A percentile compares a stretch with the other conserved stretches of the same genome.
phyloP scores from a whole-genome alignment of 1,284 basidiomycete species.

The Blastosporella zonata region DNA sequence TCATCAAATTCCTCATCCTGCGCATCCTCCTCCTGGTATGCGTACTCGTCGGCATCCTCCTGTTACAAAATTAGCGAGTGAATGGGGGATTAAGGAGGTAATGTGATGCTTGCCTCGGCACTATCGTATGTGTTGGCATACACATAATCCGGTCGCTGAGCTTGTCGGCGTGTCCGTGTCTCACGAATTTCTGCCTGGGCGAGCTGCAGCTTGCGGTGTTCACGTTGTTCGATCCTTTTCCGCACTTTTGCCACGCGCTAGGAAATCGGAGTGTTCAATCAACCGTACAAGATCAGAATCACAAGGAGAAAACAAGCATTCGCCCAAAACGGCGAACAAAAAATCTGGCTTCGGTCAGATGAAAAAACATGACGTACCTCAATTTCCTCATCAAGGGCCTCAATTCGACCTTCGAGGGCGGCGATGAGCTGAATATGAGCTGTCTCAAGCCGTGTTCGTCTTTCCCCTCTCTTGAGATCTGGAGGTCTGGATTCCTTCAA shows the following conservation, averaged over 20 bases:
- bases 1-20: constrained; percentile 57
- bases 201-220: constrained; percentile 59
- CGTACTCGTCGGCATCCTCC: constrained; percentile 69
- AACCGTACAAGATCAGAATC: constrained; percentile 6
- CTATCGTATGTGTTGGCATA: constrained; percentile 63
- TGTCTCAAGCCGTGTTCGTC: constrained; percentile 51
- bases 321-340: background rate
- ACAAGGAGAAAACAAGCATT: constrained; percentile 9
- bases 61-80: constrained; percentile 33
- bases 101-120: constrained; percentile 44
- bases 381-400: constrained; percentile 63
- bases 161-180: constrained; percentile 69
- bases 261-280: constrained; percentile 20
- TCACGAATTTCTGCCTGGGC: constrained; percentile 74
- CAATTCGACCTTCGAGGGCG: constrained; percentile 58
- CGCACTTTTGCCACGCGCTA: constrained; percentile 68
- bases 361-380: constrained; percentile 46
- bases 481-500: constrained; percentile 53
- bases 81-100: constrained; percentile 4
- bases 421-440: constrained; percentile 60
- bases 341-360: background rate
- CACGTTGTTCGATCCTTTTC: constrained; percentile 67
- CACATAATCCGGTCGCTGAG: constrained; percentile 72
- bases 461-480: constrained; percentile 44
- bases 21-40: constrained; percentile 59